A percentile compares a stretch with the other conserved stretches of the same genome.
Evolutionary conservation across 306 rosid genomes (phyloP).

Genomic region (Styphnolobium japonicum): DNA sequence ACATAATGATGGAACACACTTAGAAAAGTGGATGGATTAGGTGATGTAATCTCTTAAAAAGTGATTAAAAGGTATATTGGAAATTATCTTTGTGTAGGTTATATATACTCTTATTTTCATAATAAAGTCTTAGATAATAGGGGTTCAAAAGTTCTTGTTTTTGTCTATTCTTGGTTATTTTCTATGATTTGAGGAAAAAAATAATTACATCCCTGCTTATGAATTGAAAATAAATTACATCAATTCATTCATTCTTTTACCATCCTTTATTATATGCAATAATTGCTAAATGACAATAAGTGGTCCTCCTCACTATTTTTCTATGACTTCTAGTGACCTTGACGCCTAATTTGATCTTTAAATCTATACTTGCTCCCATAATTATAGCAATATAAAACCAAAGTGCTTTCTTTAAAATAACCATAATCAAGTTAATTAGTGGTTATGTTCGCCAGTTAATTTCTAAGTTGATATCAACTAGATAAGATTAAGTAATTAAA

Average conservation of each 20-base stretch:
- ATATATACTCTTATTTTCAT: background rate
- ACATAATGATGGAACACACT: constrained; percentile 13
- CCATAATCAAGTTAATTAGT: no score
- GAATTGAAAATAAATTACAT: constrained; percentile 6
- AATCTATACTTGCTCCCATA: no score
- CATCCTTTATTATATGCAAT: constrained; percentile 14
- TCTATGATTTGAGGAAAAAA: background rate
- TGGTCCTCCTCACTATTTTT: background rate
- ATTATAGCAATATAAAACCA: no score
- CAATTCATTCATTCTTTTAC: constrained; percentile 10
- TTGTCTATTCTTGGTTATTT: background rate
- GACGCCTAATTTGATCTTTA: background rate
- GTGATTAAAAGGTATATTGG: background rate
- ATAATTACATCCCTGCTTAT: background rate
- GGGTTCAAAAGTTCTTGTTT: constrained; percentile 17
- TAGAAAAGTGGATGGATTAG: constrained; percentile 14
- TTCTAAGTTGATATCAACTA: no score
- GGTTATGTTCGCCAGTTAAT: no score
- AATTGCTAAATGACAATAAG: constrained; percentile 37
- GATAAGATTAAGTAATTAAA: no score
- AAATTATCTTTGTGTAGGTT: constrained; percentile 19
- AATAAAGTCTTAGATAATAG: background rate
- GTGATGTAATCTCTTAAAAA: constrained; percentile 18
- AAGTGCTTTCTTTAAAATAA: no score
- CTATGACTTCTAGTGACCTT: background rate